phyloP scores from a whole-genome alignment of 2,329 filamentous ascomycete species.

The Talaromyces islandicus region DNA sequence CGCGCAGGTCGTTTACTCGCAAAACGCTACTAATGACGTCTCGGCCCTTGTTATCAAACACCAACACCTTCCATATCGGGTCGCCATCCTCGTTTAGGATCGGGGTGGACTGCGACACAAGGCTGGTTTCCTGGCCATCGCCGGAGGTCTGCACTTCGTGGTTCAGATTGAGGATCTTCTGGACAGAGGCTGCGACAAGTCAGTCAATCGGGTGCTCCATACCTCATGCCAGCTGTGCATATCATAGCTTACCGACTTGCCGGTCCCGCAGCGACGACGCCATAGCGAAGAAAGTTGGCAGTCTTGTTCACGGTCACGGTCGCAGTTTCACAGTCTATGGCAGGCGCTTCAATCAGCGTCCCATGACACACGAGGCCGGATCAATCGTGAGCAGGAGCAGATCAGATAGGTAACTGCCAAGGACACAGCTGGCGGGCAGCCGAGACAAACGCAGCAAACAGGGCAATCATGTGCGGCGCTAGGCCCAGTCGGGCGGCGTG shows the following conservation, averaged over 20 bases:
- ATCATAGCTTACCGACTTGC: conserved; percentile 62
- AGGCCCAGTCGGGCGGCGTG: conserved; percentile 13
- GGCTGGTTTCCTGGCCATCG: conserved; percentile 52
- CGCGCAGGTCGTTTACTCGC: conserved; percentile 83
- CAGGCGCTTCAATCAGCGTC: not conserved
- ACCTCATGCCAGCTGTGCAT: not conserved
- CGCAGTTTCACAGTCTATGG: not conserved
- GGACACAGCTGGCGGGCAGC: conserved; percentile 6
- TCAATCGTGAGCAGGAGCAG: not conserved
- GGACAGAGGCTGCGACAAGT: conserved; percentile 68
- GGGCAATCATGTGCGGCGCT: conserved; percentile 8
- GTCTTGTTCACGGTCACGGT: not conserved
- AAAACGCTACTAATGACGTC: conserved; percentile 97
- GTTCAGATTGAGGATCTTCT: conserved; percentile 94
- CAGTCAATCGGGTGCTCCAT: not conserved
- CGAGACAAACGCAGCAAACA: conserved; percentile 21
- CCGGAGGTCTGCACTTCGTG: conserved; percentile 53
- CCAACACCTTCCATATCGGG: conserved; percentile 94
- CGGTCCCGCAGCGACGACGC: conserved; percentile 62
- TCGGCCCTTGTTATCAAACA: conserved; percentile 86
- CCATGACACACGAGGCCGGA: not conserved
- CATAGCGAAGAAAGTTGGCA: conserved; percentile 38
- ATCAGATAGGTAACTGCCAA: too few relatives aligned
- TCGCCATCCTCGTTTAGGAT: conserved; percentile 82
- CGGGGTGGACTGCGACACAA: conserved; percentile 64